Conservation (phyloP, 352 stramenopile species). For the Pythium aphanidermatum region DNA sequence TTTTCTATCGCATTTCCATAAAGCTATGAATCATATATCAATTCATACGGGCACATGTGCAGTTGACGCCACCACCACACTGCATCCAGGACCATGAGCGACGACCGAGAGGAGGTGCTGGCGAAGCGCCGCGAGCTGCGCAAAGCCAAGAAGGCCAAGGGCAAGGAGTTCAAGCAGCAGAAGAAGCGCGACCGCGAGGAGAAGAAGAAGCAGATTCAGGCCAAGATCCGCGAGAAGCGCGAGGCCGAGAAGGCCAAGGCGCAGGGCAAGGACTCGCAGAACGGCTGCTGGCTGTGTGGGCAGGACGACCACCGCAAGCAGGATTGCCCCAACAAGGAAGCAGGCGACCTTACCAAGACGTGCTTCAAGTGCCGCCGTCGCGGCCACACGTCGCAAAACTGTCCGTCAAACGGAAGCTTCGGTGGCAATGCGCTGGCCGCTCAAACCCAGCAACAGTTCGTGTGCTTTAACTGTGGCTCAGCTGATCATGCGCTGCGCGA, state of each 20-base stretch:
- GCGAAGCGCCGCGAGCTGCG: slow-evolving; percentile 57
- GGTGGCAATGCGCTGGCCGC: slow-evolving; percentile 13
- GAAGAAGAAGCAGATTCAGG: slow-evolving; percentile 77
- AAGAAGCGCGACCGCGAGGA: slow-evolving; percentile 57
- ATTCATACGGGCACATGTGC: too few relatives aligned
- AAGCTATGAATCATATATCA: too few relatives aligned
- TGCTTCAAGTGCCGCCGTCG: slow-evolving; percentile 81
- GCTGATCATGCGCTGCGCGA: slow-evolving; percentile 61
- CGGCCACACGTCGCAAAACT: slow-evolving; percentile 81
- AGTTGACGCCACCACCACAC: too few relatives aligned
- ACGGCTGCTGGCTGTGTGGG: slow-evolving; percentile 75
- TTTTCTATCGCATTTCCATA: too few relatives aligned
- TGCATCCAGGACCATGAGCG: slow-evolving; percentile 17
- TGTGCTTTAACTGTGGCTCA: slow-evolving; percentile 88
- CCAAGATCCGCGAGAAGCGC: slow-evolving; percentile 70
- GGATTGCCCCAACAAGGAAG: slow-evolving; percentile 60
- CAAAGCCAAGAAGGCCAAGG: slow-evolving; percentile 79
- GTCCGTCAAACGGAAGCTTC: slow-evolving; percentile 29
- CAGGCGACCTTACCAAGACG: slow-evolving; percentile 67
- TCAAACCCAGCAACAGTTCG: slow-evolving; percentile 22
- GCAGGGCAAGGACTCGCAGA: slow-evolving; percentile 19
- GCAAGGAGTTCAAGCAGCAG: slow-evolving; percentile 50
- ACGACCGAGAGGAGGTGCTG: slow-evolving; percentile 21
- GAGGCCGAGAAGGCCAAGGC: slow-evolving; percentile 28
- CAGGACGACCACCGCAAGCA: slow-evolving; percentile 69